Evolutionary conservation across 345 rosid species (phyloP), one percentile per base, ranked within the genome.

Genomic region (Murraya paniculata): DNA sequence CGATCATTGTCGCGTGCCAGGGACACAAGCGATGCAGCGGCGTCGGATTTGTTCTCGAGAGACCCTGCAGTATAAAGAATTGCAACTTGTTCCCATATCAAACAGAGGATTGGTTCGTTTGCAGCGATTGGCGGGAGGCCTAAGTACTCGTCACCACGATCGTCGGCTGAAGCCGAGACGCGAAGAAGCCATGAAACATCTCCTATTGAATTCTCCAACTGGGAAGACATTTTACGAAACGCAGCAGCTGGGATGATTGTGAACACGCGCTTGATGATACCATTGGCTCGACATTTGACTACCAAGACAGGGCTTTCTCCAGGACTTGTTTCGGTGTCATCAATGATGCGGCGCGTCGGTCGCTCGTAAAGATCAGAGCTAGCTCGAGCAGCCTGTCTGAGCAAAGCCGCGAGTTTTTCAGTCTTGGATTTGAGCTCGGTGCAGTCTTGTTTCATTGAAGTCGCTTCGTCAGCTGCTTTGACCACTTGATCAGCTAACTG

Each of bases 101-200:
- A 59, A 38, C 96, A 86, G 8, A 95, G 71, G 80, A 92, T 95
- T 45, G 99, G 99, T 86, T 95, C 99, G 64, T 93, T 95, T 2
- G 97, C 94, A 3, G 98, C 99, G 30, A 95, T 95, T 5, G 99
- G 99, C 7, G 99, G 99, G 66, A 95, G 89, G 10, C 99, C 99
- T 55, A 93, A 73, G 81, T 89, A 90, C 82, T 81, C 97, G 65
- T 87, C 89, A 48, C 77, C 93, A 7, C 93, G 91, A 69, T 92
- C 91, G 31, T 89, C 90, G 4, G 89, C 92, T 1, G 98, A 82
- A 64, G 95, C 92, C 4, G 96, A 93, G 58, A 95, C 98, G 0
- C 98, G 93, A 53, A 95, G 90, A 31, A 95, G 94, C 99, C 99
- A 95, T 1, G 98, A 92, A 19, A 95, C 96, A 56, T 95, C 98